Evolutionary conservation across 2,329 filamentous ascomycete species (phyloP).

Genomic region (Coniochaeta sp.): DNA sequence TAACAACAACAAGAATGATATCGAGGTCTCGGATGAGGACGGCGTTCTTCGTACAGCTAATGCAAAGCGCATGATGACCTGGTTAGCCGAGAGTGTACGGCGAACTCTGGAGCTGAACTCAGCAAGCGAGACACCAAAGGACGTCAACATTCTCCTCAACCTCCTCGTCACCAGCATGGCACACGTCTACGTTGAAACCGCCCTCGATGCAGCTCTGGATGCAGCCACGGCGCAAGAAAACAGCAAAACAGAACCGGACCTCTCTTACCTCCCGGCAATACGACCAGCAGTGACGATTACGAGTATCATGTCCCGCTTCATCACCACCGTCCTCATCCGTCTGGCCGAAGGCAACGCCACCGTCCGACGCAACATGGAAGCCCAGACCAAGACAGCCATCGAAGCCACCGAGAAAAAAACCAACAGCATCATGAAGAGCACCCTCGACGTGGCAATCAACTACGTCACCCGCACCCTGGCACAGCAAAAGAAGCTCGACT

Average conservation of each 20-base stretch:
- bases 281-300: slow-evolving; percentile 81
- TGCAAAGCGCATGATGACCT: slow-evolving; percentile 96
- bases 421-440: slow-evolving; percentile 49
- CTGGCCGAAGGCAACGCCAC: slow-evolving; percentile 86
- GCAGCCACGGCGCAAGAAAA: slow-evolving; percentile 70
- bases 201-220: slow-evolving; percentile 64
- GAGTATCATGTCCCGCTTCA: slow-evolving; percentile 88
- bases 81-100: slow-evolving; percentile 92
- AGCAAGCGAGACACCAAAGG: slow-evolving; percentile 83
- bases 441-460: slow-evolving; percentile 61
- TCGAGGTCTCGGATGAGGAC: slow-evolving; percentile 86
- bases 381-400: slow-evolving; percentile 66
- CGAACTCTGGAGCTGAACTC: slow-evolving; percentile 86
- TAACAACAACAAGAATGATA: slow-evolving; percentile 71
- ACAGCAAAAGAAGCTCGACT: slow-evolving; percentile 82
- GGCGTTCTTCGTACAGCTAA: slow-evolving; percentile 75
- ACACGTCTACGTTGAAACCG: slow-evolving; percentile 67
- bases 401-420: slow-evolving; percentile 81
- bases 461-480: slow-evolving; percentile 68
- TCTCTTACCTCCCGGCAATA: slow-evolving; percentile 73
- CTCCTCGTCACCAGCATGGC: slow-evolving; percentile 83
- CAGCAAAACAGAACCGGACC: slow-evolving; percentile 77
- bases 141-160: slow-evolving; percentile 78
- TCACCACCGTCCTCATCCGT: slow-evolving; percentile 82
- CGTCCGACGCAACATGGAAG: slow-evolving; percentile 83